Base-by-base conservation (phyloP, 441 rosid genomes). In the Adansonia madagascariensis region DNA sequence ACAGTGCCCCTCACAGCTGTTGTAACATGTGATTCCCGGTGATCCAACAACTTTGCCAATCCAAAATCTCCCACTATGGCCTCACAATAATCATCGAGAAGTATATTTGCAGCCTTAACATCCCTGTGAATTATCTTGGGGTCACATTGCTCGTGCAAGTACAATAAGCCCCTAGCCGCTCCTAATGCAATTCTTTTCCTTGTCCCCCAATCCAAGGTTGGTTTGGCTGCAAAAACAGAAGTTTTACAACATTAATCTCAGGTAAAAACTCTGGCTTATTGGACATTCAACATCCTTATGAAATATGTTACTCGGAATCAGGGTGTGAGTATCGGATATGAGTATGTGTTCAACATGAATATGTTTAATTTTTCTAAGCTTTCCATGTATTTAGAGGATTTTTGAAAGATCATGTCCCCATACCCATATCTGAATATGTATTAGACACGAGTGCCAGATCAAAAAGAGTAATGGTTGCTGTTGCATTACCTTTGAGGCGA, bases 41-140 rank as follows among this genome's bases (percentile, higher is more conserved):
- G 98, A 86, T 95, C 95, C 61, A 95, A 78, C 70, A 92, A 86
- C 90, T 95, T 95, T 39, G 99, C 98, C 80, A 95, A 80, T 4
- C 99, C 97, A 53, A 95, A 95, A 86, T 95, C 98, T 77, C 98
- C 97, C 0, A 94, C 98, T 31, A 95, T 95, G 1, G 89, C 99
- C 80, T 95, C 97, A 67, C 77, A 89, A 76, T 84, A 85, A 79
- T 95, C 98, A 72, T 95, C 99, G 0, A 94, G 95, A 85, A 95
- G 84, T 80, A 95, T 90, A 77, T 93, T 95, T 6, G 99, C 99
- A 56, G 99, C 99, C 85, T 95, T 95, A 50, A 93, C 99, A 75
- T 93, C 99, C 77, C 96, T 82, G 71, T 91, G 98, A 84, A 93
- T 91, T 71, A 93, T 91, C 88, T 93, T 90, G 17, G 98, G 98